Base-by-base conservation (phyloP, 345 rosid species). In the Geranium rotundifolium region DNA sequence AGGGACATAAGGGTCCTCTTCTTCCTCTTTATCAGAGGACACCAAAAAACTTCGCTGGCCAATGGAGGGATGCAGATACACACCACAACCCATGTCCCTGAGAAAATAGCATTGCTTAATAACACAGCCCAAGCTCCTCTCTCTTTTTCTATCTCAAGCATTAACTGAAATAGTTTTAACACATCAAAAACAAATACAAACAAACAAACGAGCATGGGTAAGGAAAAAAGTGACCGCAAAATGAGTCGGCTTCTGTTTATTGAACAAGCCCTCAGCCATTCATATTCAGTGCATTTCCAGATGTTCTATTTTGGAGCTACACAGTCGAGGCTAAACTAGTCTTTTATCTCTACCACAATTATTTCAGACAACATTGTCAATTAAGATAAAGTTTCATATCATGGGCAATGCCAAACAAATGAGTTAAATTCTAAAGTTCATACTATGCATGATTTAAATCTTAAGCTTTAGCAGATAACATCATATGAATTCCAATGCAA, bases 11-110 rank as follows among this genome's bases (percentile, higher is more conserved):
- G 58, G 69, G 59, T 14, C 12, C 15, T 41, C 50, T 66, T 66
- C 63, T 16, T 17, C 63, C 58, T 46, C 12, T 30, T 23, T 57
- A 29, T 58, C 1, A 31, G 63, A 7, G 46, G 69, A 58, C 57
- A 17, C 3, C 7, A 62, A 59, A 62, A 59, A 50, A 50, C 52
- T 0, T 62, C 46, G 29, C 69, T 39, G 3, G 39, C 41, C 7
- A 17, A 13, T 1, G 20, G 57, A 1, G n/a, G 69, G 5, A 23
- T 18, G 17, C 18, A 13, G 41, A 10, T 52, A 39, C 69, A 66
- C 14, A 29, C 63, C 27, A 58, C 69, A 57, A 58, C 56, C 69
- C 69, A 41, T 2, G 69, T 58, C 62, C 17, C 62, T 65, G 69
- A 64, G 10, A 41, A 23, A 23, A 12, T 46, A 46, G 12, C 16